Base-by-base conservation (phyloP, 352 stramenopile species). In the Phytopythium kandeliae region DNA sequence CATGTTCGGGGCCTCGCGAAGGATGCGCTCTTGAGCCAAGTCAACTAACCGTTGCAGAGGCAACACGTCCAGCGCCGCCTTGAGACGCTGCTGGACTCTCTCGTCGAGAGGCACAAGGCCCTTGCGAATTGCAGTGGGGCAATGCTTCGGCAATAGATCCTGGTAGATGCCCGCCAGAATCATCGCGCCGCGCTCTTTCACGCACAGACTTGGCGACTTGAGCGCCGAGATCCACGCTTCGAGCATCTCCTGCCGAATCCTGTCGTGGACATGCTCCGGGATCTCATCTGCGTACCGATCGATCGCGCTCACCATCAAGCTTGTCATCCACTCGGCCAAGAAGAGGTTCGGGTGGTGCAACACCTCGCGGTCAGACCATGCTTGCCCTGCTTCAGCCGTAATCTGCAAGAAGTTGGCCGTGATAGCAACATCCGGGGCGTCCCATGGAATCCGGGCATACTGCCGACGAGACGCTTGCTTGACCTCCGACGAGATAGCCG, bases 371-470 rank as follows among this genome's bases (percentile, higher is more conserved):
- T 96, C 86, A 11, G 82, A 89, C 81, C 85, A 95, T 11, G 74
- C 57, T 33, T 89, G 69, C 2, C 78, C 71, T 42, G 71, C 54
- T 57, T 90, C 75, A 15, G 73, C 74, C 34, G 74, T 86, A 10
- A 92, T 69, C 35, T 93, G 83, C 4, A 91, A 34, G 26, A 91
- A 78, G 28, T 65, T 87, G 30, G 77, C 69, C 13, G 74, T 89
- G 33, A 92, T 85, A 8, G 69, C 58, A 26, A 73, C 76, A 47
- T 92, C 76, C 9, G 67, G 75, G 17, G 77, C 66, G 52, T 95
- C 85, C 86, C 86, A 96, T 19, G 83, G 81, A 28, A 96, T 78
- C 17, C 78, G 71, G 21, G 85, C 74, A 51, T 94, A 96, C 45
- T 85, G 71, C 17, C 85, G 83, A 52, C 85, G 67, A 16, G 82